These are phyloP conservation scores for Metschnikowia picachoensis DNA, from an alignment of 805 yeast genomes.

Conservation along the genomic window DNA sequence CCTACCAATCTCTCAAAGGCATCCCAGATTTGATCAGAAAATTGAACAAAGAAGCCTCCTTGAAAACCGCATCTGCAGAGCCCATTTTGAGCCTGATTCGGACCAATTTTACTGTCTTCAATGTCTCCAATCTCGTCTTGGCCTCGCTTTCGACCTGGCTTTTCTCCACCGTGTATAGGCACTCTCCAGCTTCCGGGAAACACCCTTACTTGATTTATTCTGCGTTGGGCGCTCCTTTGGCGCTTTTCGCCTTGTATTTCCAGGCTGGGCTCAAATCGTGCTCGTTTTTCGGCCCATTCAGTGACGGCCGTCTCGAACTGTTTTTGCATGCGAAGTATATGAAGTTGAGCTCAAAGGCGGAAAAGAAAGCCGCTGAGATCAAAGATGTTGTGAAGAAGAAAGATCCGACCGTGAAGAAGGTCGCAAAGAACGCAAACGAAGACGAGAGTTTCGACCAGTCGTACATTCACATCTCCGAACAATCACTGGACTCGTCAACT, in stretches of 20 bases:
- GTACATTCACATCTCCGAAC: conserved; percentile 41
- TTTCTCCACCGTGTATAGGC: conserved; percentile 52
- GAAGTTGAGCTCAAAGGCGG: background rate
- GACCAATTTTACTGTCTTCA: conserved; percentile 18
- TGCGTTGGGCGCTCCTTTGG: conserved; percentile 49
- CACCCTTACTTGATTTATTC: conserved; percentile 75
- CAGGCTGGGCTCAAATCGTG: conserved; percentile 10
- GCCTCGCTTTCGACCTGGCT: conserved; percentile 45
- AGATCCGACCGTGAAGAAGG: background rate
- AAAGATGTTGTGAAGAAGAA: background rate
- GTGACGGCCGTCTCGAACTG: background rate
- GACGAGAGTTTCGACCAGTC: conserved; percentile 33
- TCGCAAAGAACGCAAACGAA: background rate
- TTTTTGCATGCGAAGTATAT: background rate
- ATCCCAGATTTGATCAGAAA: conserved; percentile 28
- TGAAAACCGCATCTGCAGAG: conserved; percentile 13
- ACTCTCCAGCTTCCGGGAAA: conserved; percentile 51
- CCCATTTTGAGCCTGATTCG: conserved; percentile 20
- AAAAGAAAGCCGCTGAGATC: background rate
- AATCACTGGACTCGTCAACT: conserved; percentile 29
- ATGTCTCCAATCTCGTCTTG: conserved; percentile 34
- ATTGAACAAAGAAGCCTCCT: conserved; percentile 21
- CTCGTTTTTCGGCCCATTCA: conserved; percentile 5
- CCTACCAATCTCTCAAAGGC: conserved; percentile 35
- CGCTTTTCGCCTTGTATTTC: conserved; percentile 19